Evolutionary conservation across 2,329 filamentous ascomycete species (phyloP).

Genomic region (Aspergillus aculeatus): DNA sequence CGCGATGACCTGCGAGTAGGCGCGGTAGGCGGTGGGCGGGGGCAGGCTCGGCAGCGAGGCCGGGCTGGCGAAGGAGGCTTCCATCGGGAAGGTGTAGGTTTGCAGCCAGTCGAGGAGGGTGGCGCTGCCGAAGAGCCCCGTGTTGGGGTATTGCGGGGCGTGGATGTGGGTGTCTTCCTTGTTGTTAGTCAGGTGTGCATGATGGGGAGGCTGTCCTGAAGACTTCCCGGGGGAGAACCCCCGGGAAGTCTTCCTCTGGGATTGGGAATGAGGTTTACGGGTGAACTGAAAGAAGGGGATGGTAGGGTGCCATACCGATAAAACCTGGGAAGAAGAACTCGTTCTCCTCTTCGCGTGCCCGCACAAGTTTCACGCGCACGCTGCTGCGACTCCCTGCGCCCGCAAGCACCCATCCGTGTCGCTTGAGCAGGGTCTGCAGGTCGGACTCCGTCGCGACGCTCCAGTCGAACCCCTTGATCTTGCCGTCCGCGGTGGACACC

Average conservation of each 20-base stretch:
- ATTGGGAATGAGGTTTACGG: no score
- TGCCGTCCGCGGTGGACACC: slow-evolving; percentile 34
- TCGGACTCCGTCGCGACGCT: slow-evolving; percentile 24
- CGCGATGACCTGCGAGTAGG: slow-evolving; percentile 76
- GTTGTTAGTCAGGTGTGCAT: no score
- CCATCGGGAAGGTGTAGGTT: slow-evolving; percentile 92
- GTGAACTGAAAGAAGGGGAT: no score
- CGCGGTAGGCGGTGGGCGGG: slow-evolving; percentile 35
- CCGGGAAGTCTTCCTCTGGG: no score
- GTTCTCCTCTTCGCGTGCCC: slow-evolving; percentile 41
- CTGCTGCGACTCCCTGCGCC: slow-evolving; percentile 15
- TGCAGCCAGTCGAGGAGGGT: slow-evolving; percentile 92
- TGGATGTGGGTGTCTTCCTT: slow-evolving; percentile 86
- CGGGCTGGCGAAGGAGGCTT: slow-evolving; percentile 64
- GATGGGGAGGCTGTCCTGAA: not conserved
- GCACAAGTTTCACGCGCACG: slow-evolving; percentile 36
- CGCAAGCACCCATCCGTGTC: slow-evolving; percentile 32
- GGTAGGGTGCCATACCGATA: slow-evolving; percentile 36
- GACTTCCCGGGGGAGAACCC: no score
- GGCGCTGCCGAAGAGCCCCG: slow-evolving; percentile 87
- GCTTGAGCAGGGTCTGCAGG: slow-evolving; percentile 27
- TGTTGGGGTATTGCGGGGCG: slow-evolving; percentile 91
- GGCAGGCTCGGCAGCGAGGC: slow-evolving; percentile 21
- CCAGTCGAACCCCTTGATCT: slow-evolving; percentile 39
- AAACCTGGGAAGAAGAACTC: slow-evolving; percentile 51